Conservation (phyloP, 768 basidiomycete species). For the Leccinum uliginosum region DNA sequence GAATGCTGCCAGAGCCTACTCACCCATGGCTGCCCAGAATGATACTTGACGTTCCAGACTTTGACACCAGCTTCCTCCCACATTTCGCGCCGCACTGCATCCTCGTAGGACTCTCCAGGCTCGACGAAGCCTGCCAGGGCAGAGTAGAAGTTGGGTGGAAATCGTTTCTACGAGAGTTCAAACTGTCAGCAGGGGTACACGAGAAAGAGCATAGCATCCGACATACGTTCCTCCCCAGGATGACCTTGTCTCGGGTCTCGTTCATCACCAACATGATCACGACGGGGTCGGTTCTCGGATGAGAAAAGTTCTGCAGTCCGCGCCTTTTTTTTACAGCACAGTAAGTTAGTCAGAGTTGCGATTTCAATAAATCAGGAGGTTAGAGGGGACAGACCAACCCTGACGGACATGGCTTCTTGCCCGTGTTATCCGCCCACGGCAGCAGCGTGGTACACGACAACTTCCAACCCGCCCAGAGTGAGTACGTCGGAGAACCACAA, state of each 20-base stretch:
- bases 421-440: conserved; percentile 67
- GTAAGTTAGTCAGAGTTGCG: conserved; percentile 7
- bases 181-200: not conserved
- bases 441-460: conserved; percentile 70
- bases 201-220: not conserved
- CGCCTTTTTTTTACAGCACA: conserved; percentile 39
- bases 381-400: conserved; percentile 43
- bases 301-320: conserved; percentile 83
- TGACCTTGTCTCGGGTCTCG: conserved; percentile 72
- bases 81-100: conserved; percentile 87
- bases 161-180: conserved; percentile 46
- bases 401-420: conserved; percentile 65
- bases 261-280: conserved; percentile 89
- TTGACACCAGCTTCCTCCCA: conserved; percentile 96
- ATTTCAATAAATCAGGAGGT: not conserved
- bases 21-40: conserved; percentile 86
- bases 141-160: conserved; percentile 73
- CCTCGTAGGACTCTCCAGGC: conserved; percentile 91
- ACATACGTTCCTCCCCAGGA: conserved; percentile 83
- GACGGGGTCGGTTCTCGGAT: conserved; percentile 82
- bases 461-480: conserved; percentile 97
- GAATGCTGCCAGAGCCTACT: conserved; percentile 9
- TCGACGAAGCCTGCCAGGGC: conserved; percentile 93
- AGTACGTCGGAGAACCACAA: conserved; percentile 77
- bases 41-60: conserved; percentile 79